Base-by-base conservation (phyloP, 148 eudicot species). In the Rhododendron henanense region DNA sequence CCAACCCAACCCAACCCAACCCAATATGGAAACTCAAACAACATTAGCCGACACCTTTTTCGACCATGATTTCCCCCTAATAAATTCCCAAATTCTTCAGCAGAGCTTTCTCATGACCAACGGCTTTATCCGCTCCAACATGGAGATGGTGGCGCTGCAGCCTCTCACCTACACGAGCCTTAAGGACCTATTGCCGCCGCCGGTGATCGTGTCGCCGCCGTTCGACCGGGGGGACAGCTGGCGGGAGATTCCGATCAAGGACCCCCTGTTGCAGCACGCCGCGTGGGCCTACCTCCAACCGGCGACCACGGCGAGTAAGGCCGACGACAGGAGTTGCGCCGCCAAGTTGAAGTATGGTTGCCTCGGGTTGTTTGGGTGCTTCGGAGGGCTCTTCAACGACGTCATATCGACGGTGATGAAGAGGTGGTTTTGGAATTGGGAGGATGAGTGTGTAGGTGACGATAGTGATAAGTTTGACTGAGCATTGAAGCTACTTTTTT, bases 201-300 rank as follows among this genome's bases (percentile, higher is more conserved):
- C 82, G 71, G 55, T 90, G 81, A 9, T 21, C 41, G 39, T 15
- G 5, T 80, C 23, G 23, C 82, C 82, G 61, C 28, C 78, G 45
- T 50, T 16, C 16, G 16, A 59, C 21, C 86, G 83, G 61, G 74
- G 28, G 41, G 84, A 87, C 47, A 90, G 92, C 85, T 87, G 92
- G 90, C 44, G 88, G 44, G 92, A 89, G 86, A 89, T 90, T 41
- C 87, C 88, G 41, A 87, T 90, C 39, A 90, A 84, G 87, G 89
- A 90, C 31, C 92, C 92, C 0, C 57, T 90, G 31, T 6, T 90
- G 59, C 88, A 89, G 88, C 90, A 89, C 79, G 92, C 92, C 1
- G 92, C 92, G 10, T 89, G 92, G 92, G 92, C 92, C 1, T 90
- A 90, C 88, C 84, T 90, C 15, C 90, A 81, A 85, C 89, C 89